Evolutionary conservation across 1,139 yeast species (phyloP).

Genomic region (Hansenula lynferdii): DNA sequence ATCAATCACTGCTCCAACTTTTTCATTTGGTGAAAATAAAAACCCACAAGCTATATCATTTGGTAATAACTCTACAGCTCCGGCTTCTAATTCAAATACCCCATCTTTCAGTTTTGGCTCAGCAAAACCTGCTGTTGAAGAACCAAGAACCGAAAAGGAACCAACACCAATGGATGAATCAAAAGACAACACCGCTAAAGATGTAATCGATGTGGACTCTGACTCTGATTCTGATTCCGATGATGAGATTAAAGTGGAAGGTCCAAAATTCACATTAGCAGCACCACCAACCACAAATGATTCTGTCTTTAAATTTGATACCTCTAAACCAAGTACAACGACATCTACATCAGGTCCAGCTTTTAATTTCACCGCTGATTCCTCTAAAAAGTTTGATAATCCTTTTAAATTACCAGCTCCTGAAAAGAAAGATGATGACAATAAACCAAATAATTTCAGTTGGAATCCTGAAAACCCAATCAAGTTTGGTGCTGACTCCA

Average conservation of each 20-base stretch:
- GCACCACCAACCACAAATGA: slow-evolving; percentile 50
- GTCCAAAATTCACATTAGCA: slow-evolving; percentile 57
- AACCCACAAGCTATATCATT: slow-evolving; percentile 6
- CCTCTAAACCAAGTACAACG: slow-evolving; percentile 44
- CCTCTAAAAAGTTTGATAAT: slow-evolving; percentile 35
- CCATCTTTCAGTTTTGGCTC: slow-evolving; percentile 7
- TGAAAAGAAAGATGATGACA: slow-evolving; percentile 10
- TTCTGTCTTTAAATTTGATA: slow-evolving; percentile 52
- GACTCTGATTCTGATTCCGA: slow-evolving; percentile 36
- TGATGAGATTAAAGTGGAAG: slow-evolving; percentile 51
- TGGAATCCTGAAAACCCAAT: slow-evolving; percentile 21
- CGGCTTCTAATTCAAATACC: no score
- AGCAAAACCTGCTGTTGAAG: slow-evolving; percentile 1
- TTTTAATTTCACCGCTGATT: slow-evolving; percentile 46
- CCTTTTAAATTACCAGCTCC: slow-evolving; percentile 39
- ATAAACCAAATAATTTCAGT: slow-evolving; percentile 16
- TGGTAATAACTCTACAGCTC: slow-evolving; percentile 5
- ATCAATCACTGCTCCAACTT: slow-evolving; percentile 12
- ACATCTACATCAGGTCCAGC: slow-evolving; percentile 64
- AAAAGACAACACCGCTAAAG: slow-evolving; percentile 10
- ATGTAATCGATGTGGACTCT: slow-evolving; percentile 15
- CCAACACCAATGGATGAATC: slow-evolving; percentile 10
- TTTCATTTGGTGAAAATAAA: slow-evolving; percentile 1
- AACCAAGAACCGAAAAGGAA: slow-evolving; percentile 4
- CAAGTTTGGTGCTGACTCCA: slow-evolving; percentile 16